Base-by-base conservation (phyloP, 768 basidiomycete genomes). In the Nidularia pulvinata region DNA sequence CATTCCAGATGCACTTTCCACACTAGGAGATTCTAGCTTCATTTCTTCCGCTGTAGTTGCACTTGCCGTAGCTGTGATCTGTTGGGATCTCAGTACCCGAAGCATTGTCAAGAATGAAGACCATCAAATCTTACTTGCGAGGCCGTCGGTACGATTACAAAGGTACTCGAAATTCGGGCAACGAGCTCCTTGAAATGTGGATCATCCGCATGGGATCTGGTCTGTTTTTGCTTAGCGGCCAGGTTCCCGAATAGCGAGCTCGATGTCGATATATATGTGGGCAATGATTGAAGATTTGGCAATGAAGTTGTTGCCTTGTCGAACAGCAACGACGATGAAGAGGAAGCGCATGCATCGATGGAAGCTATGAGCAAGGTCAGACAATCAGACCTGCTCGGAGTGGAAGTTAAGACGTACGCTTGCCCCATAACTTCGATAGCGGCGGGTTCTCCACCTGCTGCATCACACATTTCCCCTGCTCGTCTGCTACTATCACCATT, bases 161-260 rank as follows among this genome's bases (percentile, higher is more conserved):
- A 72, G 16, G 81, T 78, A 50, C 79, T 77, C 61, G 91, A 88
- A 49, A 93, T 91, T 55, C 76, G 82, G n/a, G 77, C 68, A 25
- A 88, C 75, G 13, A 90, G 69, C 16, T 81, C 80, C 33, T 72
- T 67, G 61, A 89, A 86, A 34, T 67, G 70, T 36, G 67, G 56
- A 33, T 51, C 39, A 11, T 11, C 16, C 39, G 16, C 39, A 11
- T 42, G 11, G 11, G 39, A 11, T 11, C 6, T 13, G 35, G n/a
- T 51, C 39, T 47, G 60, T 16, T 42, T 25, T 11, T 11, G 51
- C 50, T 51, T 56, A 53, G 47, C 58, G 48, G 55, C 47, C n/a
- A 57, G 60, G 48, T 60, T 57, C 7, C 78, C 81, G 57, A 86
- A 81, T 49, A 86, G 65, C 9, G 75, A 60, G 65, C 80, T 59